Evolutionary conservation across 768 basidiomycete species (phyloP).

Genomic region (Amylocystis lapponica): DNA sequence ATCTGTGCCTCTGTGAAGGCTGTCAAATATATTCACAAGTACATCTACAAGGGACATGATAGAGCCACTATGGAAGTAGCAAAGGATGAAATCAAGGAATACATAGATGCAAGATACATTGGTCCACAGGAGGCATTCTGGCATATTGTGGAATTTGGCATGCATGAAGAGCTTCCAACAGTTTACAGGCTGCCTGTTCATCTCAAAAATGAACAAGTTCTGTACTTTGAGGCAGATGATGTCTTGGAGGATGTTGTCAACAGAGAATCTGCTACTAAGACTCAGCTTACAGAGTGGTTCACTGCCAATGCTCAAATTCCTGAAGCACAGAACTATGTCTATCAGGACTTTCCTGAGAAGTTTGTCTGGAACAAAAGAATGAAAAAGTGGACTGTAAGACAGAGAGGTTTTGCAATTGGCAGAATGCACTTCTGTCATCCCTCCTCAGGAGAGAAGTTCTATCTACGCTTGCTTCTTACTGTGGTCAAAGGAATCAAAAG

Average conservation of each 20-base stretch:
- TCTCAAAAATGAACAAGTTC: constrained; percentile 29
- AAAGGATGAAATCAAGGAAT: constrained; percentile 30
- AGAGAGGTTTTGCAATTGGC: constrained; percentile 31
- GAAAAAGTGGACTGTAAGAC: constrained; percentile 26
- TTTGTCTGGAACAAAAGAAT: constrained; percentile 21
- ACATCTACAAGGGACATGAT: constrained; percentile 45
- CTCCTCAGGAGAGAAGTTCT: constrained; percentile 33
- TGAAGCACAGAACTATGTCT: constrained; percentile 17
- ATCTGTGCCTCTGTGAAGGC: constrained; percentile 30
- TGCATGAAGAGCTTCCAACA: constrained; percentile 29
- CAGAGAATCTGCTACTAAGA: constrained; percentile 12
- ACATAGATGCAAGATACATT: constrained; percentile 35
- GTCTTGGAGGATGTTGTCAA: constrained; percentile 11
- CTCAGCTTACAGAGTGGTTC: constrained; percentile 28
- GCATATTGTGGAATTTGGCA: constrained; percentile 30
- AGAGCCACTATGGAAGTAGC: constrained; percentile 30
- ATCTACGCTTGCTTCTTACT: constrained; percentile 35
- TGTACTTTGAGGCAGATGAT: constrained; percentile 32
- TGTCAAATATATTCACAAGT: constrained; percentile 44
- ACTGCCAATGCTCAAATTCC: constrained; percentile 8
- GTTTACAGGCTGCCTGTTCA: constrained; percentile 40
- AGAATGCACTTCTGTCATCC: constrained; percentile 35
- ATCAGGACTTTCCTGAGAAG: constrained; percentile 35
- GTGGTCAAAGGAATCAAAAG: constrained; percentile 31
- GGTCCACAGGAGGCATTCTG: constrained; percentile 30